These are phyloP conservation scores for Nepenthes mirabilis DNA, from an alignment of 148 eudicot species.

Conservation along the genomic window DNA sequence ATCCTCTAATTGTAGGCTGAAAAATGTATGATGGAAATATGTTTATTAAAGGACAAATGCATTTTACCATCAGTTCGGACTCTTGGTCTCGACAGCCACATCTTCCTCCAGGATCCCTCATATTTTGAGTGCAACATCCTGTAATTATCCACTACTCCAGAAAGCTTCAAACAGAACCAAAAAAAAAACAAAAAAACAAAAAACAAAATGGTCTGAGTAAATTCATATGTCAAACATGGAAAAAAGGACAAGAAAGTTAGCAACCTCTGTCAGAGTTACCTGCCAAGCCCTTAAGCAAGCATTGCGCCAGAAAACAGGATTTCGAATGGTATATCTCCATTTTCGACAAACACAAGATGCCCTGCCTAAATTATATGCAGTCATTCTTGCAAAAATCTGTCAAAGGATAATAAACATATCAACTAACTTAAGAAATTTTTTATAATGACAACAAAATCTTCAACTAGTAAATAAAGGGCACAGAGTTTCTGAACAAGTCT, in stretches of 20 bases:
- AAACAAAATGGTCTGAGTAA: background rate
- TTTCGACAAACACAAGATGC: slow-evolving; percentile 93
- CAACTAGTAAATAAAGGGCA: background rate
- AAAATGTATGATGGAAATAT: too few species aligned
- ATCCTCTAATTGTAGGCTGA: too few species aligned
- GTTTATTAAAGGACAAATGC: background rate
- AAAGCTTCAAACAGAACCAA: slow-evolving; percentile 26
- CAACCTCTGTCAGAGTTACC: slow-evolving; percentile 19
- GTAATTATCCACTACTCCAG: slow-evolving; percentile 67
- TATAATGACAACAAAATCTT: background rate
- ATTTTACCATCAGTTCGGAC: slow-evolving; percentile 74
- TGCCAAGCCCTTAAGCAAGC: slow-evolving; percentile 94
- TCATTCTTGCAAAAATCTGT: slow-evolving; percentile 74
- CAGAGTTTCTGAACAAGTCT: too few species aligned
- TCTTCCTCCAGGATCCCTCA: slow-evolving; percentile 93
- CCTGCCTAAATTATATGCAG: slow-evolving; percentile 64
- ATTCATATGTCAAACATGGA: background rate
- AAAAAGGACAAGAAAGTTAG: background rate
- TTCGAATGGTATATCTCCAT: slow-evolving; percentile 84
- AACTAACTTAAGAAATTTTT: background rate
- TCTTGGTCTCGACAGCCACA: slow-evolving; percentile 92
- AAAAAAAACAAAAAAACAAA: background rate
- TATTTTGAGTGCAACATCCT: slow-evolving; percentile 66
- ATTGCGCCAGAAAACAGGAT: slow-evolving; percentile 85
- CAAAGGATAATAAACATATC: slow-evolving; percentile 1